phyloP scores from a whole-genome alignment of 129 eudicot species.

The sunflower (Helianthus annuus) region DNA sequence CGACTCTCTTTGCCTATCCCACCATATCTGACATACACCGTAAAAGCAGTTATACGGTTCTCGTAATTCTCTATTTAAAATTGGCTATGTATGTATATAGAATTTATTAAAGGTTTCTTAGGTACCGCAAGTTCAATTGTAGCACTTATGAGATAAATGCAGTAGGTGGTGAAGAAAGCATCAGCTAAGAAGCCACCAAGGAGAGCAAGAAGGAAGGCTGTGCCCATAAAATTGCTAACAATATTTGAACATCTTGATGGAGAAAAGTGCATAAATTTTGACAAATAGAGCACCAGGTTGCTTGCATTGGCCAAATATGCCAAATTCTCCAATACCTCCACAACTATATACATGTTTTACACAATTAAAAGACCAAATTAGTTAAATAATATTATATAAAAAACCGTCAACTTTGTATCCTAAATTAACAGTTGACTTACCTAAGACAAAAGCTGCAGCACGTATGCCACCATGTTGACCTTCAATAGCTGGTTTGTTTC shows the following conservation, averaged over 20 bases:
- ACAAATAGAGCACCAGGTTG: conserved; percentile 80
- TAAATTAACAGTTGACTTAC: conserved; percentile 38
- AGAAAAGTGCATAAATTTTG: conserved; percentile 77
- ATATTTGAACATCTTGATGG: conserved; percentile 79
- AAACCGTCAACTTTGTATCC: neutral
- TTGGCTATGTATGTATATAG: neutral
- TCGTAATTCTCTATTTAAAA: neutral
- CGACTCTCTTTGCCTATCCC: neutral
- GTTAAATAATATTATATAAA: neutral
- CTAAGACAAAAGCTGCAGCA: conserved; percentile 76
- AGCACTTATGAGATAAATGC: conserved; percentile 77
- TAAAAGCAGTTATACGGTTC: neutral
- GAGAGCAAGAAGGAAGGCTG: conserved; percentile 86
- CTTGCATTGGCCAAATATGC: conserved; percentile 95
- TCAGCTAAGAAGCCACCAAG: conserved; percentile 92
- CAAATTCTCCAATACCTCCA: conserved; percentile 89
- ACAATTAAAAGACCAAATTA: neutral
- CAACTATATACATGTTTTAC: conserved; percentile 44
- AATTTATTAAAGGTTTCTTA: conserved; percentile 20
- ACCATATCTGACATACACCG: neutral
- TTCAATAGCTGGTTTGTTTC: conserved; percentile 66
- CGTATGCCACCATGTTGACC: conserved; percentile 72
- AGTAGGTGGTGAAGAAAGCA: conserved; percentile 75
- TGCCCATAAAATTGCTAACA: conserved; percentile 93
- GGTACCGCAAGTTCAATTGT: conserved; percentile 58